Base-by-base conservation (phyloP, 768 basidiomycete species). In the Fistulinella prunicolor region DNA sequence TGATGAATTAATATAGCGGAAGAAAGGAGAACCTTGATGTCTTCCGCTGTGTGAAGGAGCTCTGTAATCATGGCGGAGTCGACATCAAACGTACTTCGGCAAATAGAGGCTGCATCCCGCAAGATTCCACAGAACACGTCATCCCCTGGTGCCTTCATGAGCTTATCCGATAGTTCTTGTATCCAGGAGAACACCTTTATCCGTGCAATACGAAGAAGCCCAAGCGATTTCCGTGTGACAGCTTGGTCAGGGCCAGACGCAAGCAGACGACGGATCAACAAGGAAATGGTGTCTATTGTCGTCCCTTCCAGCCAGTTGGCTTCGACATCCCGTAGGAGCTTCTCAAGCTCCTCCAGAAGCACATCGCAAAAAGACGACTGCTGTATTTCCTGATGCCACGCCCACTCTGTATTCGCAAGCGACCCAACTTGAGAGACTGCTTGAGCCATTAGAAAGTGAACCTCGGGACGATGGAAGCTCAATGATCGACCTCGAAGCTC, bases 381-480 rank as follows among this genome's bases (percentile, higher is more conserved):
- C 9, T 24, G 42, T 14, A 56, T 28, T 21, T 56, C 55, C n/a
- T 45, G 17, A 34, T 56, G 55, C 55, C 55, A 55, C 5, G 19
- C n/a, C 53, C 38, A 47, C 13, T 16, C 45, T 1, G 12, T 19
- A 23, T 51, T 3, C 17, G 16, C 17, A 19, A 36, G 10, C 4
- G 35, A 16, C 17, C 35, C 35, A 10, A 36, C 17, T 19, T 36
- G 35, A 36, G 35, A 36, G 10, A 36, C 35, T 10, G 35, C 35
- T 10, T 36, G 35, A 36, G 35, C 35, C 6, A 36, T 17, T 36
- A 36, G 17, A 19, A 36, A 8, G 10, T 36, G 35, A 7, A 36
- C 35, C 10, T 36, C n/a, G 35, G 16, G 13, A 36, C 35, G 35
- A 36, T 36, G 35, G 17, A 36, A 36, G 35, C 35, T 36, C 35